Percentiles rank a stretch among this genome's conserved stretches.
These are phyloP conservation scores for Colletotrichum lupini DNA, from an alignment of 2,329 filamentous ascomycete genomes.

Conservation along the genomic window DNA sequence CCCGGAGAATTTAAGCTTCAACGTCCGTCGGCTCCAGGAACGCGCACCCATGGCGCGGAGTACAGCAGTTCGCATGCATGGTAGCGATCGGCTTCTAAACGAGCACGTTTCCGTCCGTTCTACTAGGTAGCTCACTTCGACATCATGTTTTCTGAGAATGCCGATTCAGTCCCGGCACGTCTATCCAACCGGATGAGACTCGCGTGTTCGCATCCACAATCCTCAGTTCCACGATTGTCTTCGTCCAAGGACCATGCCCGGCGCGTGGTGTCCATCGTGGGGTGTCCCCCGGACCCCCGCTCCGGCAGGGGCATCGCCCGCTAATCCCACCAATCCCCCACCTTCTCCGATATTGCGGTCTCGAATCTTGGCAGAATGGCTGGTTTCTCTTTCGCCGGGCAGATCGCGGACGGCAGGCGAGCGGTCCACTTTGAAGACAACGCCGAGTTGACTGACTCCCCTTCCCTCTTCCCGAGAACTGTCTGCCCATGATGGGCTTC, in stretches of 20 bases:
- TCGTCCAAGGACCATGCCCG: not conserved
- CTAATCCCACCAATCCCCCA: slow-evolving; percentile 27
- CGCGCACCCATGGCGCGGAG: not conserved
- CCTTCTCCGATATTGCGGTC: slow-evolving; percentile 8
- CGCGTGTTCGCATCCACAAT: too few species aligned
- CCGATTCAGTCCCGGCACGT: too few species aligned
- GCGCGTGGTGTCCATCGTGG: not conserved
- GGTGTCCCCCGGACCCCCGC: not conserved
- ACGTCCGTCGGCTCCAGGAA: slow-evolving; percentile 11
- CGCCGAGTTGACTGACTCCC: not conserved
- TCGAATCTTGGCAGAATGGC: not conserved
- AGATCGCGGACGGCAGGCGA: not conserved
- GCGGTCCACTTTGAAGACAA: not conserved
- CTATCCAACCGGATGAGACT: too few species aligned
- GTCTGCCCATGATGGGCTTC: too few species aligned
- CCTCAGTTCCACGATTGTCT: not conserved
- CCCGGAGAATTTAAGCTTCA: slow-evolving; percentile 27
- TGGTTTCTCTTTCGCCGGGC: too few species aligned
- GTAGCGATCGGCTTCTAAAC: not conserved
- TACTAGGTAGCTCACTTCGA: too few species aligned
- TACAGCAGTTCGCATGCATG: not conserved
- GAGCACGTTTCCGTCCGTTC: not conserved
- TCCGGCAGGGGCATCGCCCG: not conserved
- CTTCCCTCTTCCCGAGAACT: too few species aligned
- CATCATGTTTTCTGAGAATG: too few species aligned